These are phyloP conservation scores for Oligophagozyma castellii DNA, from an alignment of 1,139 yeast genomes.

Conservation along the genomic window DNA sequence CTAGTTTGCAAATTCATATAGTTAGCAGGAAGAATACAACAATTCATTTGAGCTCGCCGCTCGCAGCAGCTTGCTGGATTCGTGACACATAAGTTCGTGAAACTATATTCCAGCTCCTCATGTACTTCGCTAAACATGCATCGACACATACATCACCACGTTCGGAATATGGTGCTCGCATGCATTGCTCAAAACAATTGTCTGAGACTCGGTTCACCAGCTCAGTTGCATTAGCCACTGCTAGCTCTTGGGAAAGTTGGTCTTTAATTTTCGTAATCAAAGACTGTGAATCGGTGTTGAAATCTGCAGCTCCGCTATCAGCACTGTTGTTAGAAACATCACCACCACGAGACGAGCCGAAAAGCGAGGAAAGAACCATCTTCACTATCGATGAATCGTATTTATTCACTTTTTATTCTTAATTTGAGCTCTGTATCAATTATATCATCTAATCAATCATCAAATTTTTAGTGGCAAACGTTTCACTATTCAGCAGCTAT, in stretches of 20 bases:
- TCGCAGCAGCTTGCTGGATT: conserved; percentile 40
- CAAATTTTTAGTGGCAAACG: too few species aligned
- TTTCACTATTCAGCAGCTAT: too few species aligned
- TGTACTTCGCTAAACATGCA: conserved; percentile 74
- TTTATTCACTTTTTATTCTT: too few species aligned
- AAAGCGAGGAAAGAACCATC: conserved; percentile 31
- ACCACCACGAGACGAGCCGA: conserved; percentile 22
- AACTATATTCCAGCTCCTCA: conserved; percentile 81
- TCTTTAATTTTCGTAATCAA: conserved; percentile 50
- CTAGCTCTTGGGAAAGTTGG: conserved; percentile 71
- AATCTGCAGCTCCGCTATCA: conserved; percentile 12
- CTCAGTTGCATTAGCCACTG: conserved; percentile 80
- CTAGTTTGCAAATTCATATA: conserved; percentile 4
- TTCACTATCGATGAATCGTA: too few species aligned
- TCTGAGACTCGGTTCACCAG: conserved; percentile 77
- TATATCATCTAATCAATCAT: too few species aligned
- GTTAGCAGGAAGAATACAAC: neutral
- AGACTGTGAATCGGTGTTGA: conserved; percentile 21
- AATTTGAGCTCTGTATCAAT: too few species aligned
- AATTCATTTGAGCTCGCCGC: conserved; percentile 18
- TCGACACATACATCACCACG: conserved; percentile 47
- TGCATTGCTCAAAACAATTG: conserved; percentile 74
- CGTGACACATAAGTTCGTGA: conserved; percentile 65
- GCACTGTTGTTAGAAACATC: too few species aligned
- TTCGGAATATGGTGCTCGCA: conserved; percentile 33